Conservation (phyloP, 768 basidiomycete genomes). For the Leccinum incarnatum region DNA sequence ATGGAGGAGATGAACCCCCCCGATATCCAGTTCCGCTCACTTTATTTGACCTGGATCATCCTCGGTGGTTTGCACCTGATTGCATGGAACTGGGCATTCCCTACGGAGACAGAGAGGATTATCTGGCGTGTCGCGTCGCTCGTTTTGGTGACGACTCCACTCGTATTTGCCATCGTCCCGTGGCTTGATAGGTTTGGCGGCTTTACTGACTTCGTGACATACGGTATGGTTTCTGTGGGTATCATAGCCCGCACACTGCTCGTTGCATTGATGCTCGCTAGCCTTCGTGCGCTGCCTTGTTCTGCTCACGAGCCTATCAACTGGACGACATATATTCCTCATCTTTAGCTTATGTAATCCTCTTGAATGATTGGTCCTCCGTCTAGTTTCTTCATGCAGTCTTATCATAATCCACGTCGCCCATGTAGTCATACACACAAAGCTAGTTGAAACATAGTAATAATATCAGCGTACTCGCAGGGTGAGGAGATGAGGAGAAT, state of each 20-base stretch:
- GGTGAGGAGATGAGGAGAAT: neutral
- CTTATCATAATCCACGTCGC: neutral
- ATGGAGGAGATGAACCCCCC: neutral
- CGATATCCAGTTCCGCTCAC: neutral
- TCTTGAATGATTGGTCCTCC: neutral
- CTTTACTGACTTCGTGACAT: neutral
- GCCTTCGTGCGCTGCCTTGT: neutral
- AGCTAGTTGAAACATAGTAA: neutral
- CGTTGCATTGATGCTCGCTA: neutral
- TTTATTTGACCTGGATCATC: neutral
- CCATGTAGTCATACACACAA: neutral
- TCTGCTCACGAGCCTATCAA: neutral
- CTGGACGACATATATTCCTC: slow-evolving; percentile 2
- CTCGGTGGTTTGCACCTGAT: neutral
- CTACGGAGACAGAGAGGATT: neutral
- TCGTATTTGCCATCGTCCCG: neutral
- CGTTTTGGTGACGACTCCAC: neutral
- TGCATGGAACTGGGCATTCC: neutral
- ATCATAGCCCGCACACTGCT: neutral
- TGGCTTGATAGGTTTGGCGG: neutral
- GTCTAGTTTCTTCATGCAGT: neutral
- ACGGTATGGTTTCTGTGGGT: neutral
- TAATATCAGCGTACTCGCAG: neutral
- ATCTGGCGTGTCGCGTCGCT: neutral
- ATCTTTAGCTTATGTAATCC: neutral